Percentiles rank a stretch among this genome's conserved stretches.
phyloP scores from a whole-genome alignment of 139 green algal genomes.

The Deuterostichococcus epilithicus region DNA sequence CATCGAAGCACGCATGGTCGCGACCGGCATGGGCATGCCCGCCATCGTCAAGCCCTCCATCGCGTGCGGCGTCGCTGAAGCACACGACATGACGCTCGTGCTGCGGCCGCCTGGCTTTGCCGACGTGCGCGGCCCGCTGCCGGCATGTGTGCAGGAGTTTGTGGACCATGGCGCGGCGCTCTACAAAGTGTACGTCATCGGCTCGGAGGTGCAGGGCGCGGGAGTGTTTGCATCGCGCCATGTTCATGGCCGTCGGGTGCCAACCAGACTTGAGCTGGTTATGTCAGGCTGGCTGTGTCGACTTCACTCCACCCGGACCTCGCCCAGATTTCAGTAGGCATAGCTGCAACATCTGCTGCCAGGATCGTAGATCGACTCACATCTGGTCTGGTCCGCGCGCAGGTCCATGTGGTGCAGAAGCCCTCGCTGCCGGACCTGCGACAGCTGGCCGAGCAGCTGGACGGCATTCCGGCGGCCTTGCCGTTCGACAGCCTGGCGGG shows the following conservation, averaged over 20 bases:
- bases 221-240: too few species aligned
- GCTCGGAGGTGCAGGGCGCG: slow-evolving; percentile 38
- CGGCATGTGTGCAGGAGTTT: slow-evolving; percentile 73
- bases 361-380: too few species aligned
- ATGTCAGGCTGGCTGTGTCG: too few species aligned
- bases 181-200: slow-evolving; percentile 76
- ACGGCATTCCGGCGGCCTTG: slow-evolving; percentile 20
- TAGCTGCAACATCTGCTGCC: too few species aligned
- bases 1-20: slow-evolving; percentile 20
- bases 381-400: neutral
- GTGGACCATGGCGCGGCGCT: slow-evolving; percentile 70
- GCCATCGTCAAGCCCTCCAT: slow-evolving; percentile 69
- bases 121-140: slow-evolving; percentile 40
- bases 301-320: too few species aligned
- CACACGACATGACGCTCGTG: slow-evolving; percentile 70
- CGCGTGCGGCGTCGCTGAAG: slow-evolving; percentile 62
- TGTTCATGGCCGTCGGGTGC: too few species aligned
- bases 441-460: neutral
- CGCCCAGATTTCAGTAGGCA: too few species aligned
- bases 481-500: slow-evolving; percentile 60
- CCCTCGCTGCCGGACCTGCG: slow-evolving; percentile 57
- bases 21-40: slow-evolving; percentile 35
- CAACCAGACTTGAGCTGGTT: too few species aligned
- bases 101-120: slow-evolving; percentile 28
- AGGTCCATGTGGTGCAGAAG: slow-evolving; percentile 50